Evolutionary conservation across 1,139 yeast genomes (phyloP).

Genomic region (Sugiyamaella castrensis): DNA sequence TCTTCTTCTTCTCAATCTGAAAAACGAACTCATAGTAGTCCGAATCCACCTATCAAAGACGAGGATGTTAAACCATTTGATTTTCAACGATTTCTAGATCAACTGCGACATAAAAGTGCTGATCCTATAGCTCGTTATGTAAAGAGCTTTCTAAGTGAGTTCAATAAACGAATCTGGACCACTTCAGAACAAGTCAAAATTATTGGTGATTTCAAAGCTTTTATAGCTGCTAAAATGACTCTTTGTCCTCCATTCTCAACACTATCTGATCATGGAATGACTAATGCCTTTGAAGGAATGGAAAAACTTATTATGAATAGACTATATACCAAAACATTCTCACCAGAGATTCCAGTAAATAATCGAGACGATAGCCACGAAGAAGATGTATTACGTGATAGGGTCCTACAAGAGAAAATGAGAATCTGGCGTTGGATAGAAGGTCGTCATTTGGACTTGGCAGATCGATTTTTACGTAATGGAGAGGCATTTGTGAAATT

Average conservation of each 20-base stretch:
- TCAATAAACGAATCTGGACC: slow-evolving; percentile 68
- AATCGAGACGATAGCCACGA: slow-evolving; percentile 50
- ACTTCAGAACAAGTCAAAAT: slow-evolving; percentile 75
- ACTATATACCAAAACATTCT: slow-evolving; percentile 70
- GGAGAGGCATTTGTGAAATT: slow-evolving; percentile 62
- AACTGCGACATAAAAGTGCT: slow-evolving; percentile 70
- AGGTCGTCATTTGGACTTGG: slow-evolving; percentile 78
- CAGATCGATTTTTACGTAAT: slow-evolving; percentile 43
- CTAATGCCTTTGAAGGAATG: slow-evolving; percentile 83
- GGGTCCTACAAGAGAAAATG: slow-evolving; percentile 52
- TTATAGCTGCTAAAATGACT: slow-evolving; percentile 64
- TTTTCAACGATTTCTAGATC: slow-evolving; percentile 73
- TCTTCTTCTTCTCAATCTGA: neutral
- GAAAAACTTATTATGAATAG: slow-evolving; percentile 92
- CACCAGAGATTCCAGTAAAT: slow-evolving; percentile 62
- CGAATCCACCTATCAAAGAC: slow-evolving; percentile 15
- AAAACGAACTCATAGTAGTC: neutral
- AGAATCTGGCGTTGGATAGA: slow-evolving; percentile 71
- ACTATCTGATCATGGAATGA: slow-evolving; percentile 58
- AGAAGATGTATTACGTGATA: slow-evolving; percentile 64
- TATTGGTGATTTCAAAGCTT: slow-evolving; percentile 59
- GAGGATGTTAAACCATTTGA: slow-evolving; percentile 53
- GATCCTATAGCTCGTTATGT: slow-evolving; percentile 88
- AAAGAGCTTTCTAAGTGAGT: slow-evolving; percentile 71
- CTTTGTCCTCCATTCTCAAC: slow-evolving; percentile 71